phyloP scores from a whole-genome alignment of 805 yeast genomes.

The Pichia cephalocereana region DNA sequence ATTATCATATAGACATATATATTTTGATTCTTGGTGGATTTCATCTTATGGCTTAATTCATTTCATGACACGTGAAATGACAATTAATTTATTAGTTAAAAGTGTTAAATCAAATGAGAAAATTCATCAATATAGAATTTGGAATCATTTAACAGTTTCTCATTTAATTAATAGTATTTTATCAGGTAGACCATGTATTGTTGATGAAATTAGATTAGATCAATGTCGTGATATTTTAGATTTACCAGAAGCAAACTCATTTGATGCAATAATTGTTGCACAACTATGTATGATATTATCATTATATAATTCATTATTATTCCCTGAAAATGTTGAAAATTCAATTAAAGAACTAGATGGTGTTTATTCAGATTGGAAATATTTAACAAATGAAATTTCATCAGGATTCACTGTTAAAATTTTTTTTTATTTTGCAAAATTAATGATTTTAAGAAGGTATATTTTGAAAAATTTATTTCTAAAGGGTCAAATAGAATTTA shows the following conservation, averaged over 20 bases:
- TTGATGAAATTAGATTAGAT: slow-evolving; percentile 51
- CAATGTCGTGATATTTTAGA: slow-evolving; percentile 51
- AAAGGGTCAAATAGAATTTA: slow-evolving; percentile 1
- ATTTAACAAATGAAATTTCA: slow-evolving; percentile 17
- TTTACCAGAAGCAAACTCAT: slow-evolving; percentile 52
- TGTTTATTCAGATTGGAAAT: slow-evolving; percentile 19
- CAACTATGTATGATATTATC: slow-evolving; percentile 52
- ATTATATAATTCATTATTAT: slow-evolving; percentile 52
- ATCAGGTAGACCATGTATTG: slow-evolving; percentile 59
- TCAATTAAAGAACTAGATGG: slow-evolving; percentile 18
- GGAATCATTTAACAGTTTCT: slow-evolving; percentile 61
- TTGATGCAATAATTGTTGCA: slow-evolving; percentile 69
- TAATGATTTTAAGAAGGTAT: slow-evolving; percentile 19
- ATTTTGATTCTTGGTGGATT: slow-evolving; percentile 61
- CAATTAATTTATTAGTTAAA: slow-evolving; percentile 19
- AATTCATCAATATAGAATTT: slow-evolving; percentile 45
- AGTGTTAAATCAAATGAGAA: slow-evolving; percentile 18
- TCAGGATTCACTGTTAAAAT: slow-evolving; percentile 10
- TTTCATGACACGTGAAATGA: slow-evolving; percentile 44
- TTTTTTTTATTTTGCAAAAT: slow-evolving; percentile 14
- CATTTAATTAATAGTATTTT: slow-evolving; percentile 55
- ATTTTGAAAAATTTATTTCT: slow-evolving; percentile 9
- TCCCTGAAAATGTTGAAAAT: slow-evolving; percentile 17
- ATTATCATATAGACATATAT: slow-evolving; percentile 40
- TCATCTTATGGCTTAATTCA: slow-evolving; percentile 58